These are phyloP conservation scores for Daldinia sp. DNA, from an alignment of 2,329 filamentous ascomycete species.

Conservation along the genomic window DNA sequence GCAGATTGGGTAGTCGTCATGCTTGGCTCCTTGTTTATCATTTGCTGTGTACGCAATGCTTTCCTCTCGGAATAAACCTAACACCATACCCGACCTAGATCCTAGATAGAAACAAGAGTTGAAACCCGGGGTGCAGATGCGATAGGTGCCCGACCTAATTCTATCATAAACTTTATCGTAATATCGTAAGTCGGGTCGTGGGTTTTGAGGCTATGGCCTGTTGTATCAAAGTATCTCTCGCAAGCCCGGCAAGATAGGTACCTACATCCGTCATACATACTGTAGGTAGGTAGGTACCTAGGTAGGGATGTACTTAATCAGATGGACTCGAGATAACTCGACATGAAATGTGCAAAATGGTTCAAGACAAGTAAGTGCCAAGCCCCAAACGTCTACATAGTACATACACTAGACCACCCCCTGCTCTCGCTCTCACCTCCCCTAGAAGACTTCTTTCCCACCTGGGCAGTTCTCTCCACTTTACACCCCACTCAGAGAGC, in stretches of 20 bases:
- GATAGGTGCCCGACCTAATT: neutral
- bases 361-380: no score
- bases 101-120: neutral
- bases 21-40: neutral
- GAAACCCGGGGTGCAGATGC: neutral
- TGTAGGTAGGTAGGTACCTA: no score
- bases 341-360: slow-evolving; percentile 26
- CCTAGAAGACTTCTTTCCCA: slow-evolving; percentile 18
- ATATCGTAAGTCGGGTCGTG: no score
- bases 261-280: no score
- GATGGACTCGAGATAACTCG: neutral
- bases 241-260: no score
- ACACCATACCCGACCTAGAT: no score
- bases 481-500: slow-evolving; percentile 13
- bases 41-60: neutral
- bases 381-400: no score
- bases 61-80: neutral
- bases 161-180: neutral
- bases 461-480: slow-evolving; percentile 5
- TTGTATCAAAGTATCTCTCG: neutral
- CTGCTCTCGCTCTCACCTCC: no score
- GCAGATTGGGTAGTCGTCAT: neutral
- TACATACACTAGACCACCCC: neutral
- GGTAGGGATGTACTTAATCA: neutral
- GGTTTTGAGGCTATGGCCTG: no score